Evolutionary conservation across 2,329 filamentous ascomycete species (phyloP), one percentile per base, ranked within the genome.

Genomic region (Fusarium neocosmosporiellum): DNA sequence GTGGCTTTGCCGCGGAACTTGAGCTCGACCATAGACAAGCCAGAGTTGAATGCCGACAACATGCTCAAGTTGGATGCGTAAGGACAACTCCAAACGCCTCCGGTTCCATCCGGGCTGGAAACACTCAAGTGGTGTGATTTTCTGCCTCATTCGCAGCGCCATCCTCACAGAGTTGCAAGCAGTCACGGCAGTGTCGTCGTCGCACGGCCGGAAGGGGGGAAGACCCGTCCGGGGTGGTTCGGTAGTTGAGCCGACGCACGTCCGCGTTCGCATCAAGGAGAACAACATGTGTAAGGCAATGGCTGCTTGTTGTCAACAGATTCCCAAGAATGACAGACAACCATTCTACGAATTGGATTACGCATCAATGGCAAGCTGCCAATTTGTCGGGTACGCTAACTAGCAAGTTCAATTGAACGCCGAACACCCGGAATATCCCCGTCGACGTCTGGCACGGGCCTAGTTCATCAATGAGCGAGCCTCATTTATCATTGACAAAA

Each of bases 341-440:
- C 43, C 24, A 48, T 7, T 48, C 16, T 48, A 27, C 43, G 16
- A 18, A 11, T n/a, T 29, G 24, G 43, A 11, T 7, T 48, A 48
- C 24, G 5, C 9, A 48, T 29, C 14, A 37, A 57, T 37, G n/a
- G 33, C 33, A 24, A 57, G 6, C 10, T 37, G 33, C 31, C 29
- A 37, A 46, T 50, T 29, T 37, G 48, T 65, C n/a, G 46, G 58
- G 58, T 43, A 37, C 54, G 58, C 43, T 70, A 58, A 24, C 18
- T 24, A 27, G 36, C 48, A 22, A 64, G 22, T 63, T 37, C 55
- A 48, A 36, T 41, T 22, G 50, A 69, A 73, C 39, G 20, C 70
- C 70, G 70, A 72, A 73, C 39, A 33, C 37, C 70, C 66, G 70
- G 66, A 33, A 70, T 73, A 72, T 72, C 70, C 24, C 70, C 63